Conservation (phyloP, 371 early-diverging fungal species). For the Capillidium rhysosporum region DNA sequence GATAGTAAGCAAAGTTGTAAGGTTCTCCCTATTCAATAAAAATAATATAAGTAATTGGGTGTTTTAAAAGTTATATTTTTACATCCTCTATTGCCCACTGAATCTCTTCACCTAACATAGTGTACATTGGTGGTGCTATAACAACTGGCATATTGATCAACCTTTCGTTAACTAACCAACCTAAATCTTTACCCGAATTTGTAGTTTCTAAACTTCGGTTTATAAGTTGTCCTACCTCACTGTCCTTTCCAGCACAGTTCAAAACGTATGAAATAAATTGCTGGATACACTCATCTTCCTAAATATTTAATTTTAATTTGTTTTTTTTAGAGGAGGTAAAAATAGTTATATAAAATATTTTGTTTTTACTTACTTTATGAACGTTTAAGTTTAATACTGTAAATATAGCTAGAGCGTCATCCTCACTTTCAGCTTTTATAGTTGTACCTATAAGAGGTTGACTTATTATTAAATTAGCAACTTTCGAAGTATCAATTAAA, state of each 20-base stretch:
- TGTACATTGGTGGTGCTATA: slow-evolving; percentile 71
- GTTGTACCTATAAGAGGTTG: slow-evolving; percentile 73
- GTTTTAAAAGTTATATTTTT: slow-evolving; percentile 7
- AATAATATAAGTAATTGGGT: not conserved
- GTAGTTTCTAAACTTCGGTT: not conserved
- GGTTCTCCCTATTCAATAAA: slow-evolving; percentile 44
- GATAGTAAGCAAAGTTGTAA: slow-evolving; percentile 58
- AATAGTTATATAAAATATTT: not conserved
- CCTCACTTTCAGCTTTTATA: slow-evolving; percentile 78
- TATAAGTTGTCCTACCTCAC: slow-evolving; percentile 33
- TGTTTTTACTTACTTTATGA: slow-evolving; percentile 18
- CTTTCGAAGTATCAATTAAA: slow-evolving; percentile 39
- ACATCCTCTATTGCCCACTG: slow-evolving; percentile 50
- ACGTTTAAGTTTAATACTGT: slow-evolving; percentile 51
- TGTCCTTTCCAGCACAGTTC: slow-evolving; percentile 23
- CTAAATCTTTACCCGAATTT: not conserved
- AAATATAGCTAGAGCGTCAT: slow-evolving; percentile 81
- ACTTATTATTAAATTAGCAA: slow-evolving; percentile 69
- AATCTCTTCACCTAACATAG: slow-evolving; percentile 67
- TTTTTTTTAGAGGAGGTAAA: too few relatives aligned
- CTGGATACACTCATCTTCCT: not conserved
- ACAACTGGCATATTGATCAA: slow-evolving; percentile 93
- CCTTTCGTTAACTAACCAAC: slow-evolving; percentile 54
- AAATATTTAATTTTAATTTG: too few relatives aligned
- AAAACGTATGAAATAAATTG: slow-evolving; percentile 5